Evolutionary conservation across 352 stramenopile species (phyloP).

Genomic region (Pythium aphanidermatum): DNA sequence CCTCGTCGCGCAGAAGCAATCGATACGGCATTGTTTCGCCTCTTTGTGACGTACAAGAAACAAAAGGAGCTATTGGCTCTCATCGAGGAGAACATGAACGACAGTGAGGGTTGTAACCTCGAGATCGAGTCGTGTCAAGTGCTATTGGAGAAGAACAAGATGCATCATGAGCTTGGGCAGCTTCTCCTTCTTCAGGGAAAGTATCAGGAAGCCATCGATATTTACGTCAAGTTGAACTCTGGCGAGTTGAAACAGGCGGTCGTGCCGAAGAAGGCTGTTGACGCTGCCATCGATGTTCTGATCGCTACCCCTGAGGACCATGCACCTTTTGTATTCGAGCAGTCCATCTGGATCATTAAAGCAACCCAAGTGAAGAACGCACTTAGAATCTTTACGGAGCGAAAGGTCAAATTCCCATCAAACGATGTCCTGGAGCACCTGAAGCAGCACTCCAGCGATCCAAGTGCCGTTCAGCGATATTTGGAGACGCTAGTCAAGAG

Average conservation of each 20-base stretch:
- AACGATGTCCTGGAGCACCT: constrained; percentile 79
- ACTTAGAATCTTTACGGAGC: constrained; percentile 81
- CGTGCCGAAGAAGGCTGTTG: constrained; percentile 81
- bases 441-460: constrained; percentile 67
- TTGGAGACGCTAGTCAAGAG: constrained; percentile 74
- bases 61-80: constrained; percentile 76
- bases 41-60: constrained; percentile 75
- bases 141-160: constrained; percentile 60
- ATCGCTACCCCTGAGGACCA: constrained; percentile 66
- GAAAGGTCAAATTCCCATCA: constrained; percentile 49
- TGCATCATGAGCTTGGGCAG: constrained; percentile 79
- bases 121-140: constrained; percentile 62
- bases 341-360: constrained; percentile 85
- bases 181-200: constrained; percentile 61
- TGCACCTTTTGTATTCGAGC: constrained; percentile 84
- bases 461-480: constrained; percentile 72
- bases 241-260: constrained; percentile 83
- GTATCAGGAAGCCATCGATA: constrained; percentile 70
- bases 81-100: constrained; percentile 57
- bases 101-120: constrained; percentile 49
- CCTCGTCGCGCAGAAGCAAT: constrained; percentile 72
- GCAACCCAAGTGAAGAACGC: constrained; percentile 64
- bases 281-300: constrained; percentile 87
- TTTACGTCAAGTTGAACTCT: constrained; percentile 71
- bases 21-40: constrained; percentile 75